Evolutionary conservation across 352 stramenopile species (phyloP), one percentile per base, ranked within the genome.

Genomic region (Thalassiosira livingstoniorum): DNA sequence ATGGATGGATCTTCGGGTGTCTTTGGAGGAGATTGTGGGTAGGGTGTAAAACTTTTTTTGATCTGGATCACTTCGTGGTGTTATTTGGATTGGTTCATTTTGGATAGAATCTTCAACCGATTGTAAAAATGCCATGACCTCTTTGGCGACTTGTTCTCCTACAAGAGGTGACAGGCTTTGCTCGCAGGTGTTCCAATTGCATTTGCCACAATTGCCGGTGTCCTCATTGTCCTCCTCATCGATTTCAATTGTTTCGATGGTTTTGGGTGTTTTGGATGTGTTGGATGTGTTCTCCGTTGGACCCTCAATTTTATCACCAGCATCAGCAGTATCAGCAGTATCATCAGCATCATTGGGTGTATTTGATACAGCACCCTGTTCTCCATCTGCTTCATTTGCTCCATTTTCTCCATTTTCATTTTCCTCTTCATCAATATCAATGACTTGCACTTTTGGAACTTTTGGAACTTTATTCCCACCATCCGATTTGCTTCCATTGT

Each of bases 1-100:
- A 83, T 99, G 96, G 57, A 98, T 91, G 0, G 85, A 83, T 34
- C 94, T 93, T 4, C 97, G 95, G 15, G 85, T 90, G 34, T 97
- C 87, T 69, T 98, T 98, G 60, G 95, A 87, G 0, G 91, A 72
- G 63, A 98, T 81, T 13, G 73, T 27, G 18, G 93, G 90, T 18
- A 95, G 67, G 1, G 51, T 85, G 29, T 90, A 93, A 73, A 82
- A 93, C 66, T 91, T 91, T 43, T 82, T 72, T 31, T 67, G 65
- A 57, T 60, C 42, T 21, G 80, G 18, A 61, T 70, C 51, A 21
- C 57, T 27, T n/a, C n/a, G n/a, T n/a, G n/a, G n/a, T n/a, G n/a
- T n/a, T n/a, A n/a, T n/a, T n/a, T n/a, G n/a, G n/a, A n/a, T n/a
- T n/a, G n/a, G n/a, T n/a, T n/a, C n/a, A n/a, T n/a, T n/a, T n/a